A percentile compares a stretch with the other conserved stretches of the same genome.
Conservation (phyloP, 1,284 basidiomycete species). For the Chondrostereum purpureum region DNA sequence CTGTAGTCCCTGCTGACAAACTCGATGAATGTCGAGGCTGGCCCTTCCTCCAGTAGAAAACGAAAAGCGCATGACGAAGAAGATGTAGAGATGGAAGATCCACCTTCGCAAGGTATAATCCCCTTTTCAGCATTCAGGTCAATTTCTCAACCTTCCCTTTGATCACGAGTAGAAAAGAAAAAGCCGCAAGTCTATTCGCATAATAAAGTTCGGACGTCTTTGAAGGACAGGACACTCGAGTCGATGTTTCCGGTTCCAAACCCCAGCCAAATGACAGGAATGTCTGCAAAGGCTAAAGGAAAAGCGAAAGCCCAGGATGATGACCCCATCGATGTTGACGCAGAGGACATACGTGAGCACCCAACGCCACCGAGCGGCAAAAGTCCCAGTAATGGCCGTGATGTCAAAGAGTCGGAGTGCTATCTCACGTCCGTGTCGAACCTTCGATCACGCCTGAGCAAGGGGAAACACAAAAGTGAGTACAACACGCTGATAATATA, state of each 20-base stretch:
- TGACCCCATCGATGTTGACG: constrained; percentile 7
- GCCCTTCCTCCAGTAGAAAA: constrained; percentile 28
- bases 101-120: background rate
- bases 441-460: constrained; percentile 57
- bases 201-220: constrained; percentile 89
- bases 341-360: background rate
- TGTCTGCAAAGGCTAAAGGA: constrained; percentile 9
- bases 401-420: constrained; percentile 77
- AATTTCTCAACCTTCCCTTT: background rate
- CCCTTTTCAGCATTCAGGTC: background rate
- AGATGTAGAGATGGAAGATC: constrained; percentile 24
- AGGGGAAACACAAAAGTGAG: constrained; percentile 63
- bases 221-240: constrained; percentile 84
- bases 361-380: background rate
- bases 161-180: constrained; percentile 5
- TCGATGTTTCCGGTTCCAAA: constrained; percentile 78
- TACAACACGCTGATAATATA: background rate
- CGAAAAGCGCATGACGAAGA: constrained; percentile 31
- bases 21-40: constrained; percentile 29
- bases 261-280: constrained; percentile 35
- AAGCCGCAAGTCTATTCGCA: constrained; percentile 57
- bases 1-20: constrained; percentile 59
- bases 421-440: constrained; percentile 73
- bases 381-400: constrained; percentile 30
- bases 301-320: constrained; percentile 15